phyloP scores from a whole-genome alignment of 192 early-diverging fungal species.

The Coemansia sp. region DNA sequence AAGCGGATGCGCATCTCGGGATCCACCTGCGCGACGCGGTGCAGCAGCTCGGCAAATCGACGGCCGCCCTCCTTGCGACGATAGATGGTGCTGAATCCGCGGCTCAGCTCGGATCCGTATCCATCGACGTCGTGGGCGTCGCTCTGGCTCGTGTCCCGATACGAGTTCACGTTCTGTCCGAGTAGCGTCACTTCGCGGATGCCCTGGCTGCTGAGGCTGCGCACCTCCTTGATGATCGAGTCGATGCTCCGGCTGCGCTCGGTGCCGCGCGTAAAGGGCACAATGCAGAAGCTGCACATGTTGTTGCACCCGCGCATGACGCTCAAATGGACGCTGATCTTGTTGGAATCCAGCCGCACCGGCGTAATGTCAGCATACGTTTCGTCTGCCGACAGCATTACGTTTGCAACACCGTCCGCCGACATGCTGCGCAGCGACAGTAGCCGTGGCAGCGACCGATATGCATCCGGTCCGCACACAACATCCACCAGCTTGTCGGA shows the following conservation, averaged over 20 bases:
- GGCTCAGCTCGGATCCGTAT: constrained; percentile 52
- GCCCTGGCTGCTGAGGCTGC: constrained; percentile 63
- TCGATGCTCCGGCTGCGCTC: constrained; percentile 72
- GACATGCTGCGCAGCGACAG: constrained; percentile 65
- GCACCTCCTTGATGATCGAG: constrained; percentile 67
- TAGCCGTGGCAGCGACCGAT: constrained; percentile 72
- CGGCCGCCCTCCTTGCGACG: constrained; percentile 72
- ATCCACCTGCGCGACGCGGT: constrained; percentile 64
- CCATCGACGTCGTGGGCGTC: constrained; percentile 47
- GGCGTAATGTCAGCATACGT: constrained; percentile 80
- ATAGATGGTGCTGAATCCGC: constrained; percentile 78
- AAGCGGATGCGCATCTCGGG: constrained; percentile 80
- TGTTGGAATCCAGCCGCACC: constrained; percentile 63
- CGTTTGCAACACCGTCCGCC: constrained; percentile 72
- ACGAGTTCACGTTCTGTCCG: constrained; percentile 84
- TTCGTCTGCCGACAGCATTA: constrained; percentile 79
- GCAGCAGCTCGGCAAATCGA: constrained; percentile 73
- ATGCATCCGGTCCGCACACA: constrained; percentile 77
- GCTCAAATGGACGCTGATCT: constrained; percentile 69
- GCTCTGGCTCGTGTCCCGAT: constrained; percentile 67
- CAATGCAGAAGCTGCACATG: constrained; percentile 81
- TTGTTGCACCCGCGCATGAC: constrained; percentile 84
- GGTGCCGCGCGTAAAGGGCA: constrained; percentile 74
- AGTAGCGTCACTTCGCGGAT: constrained; percentile 67
- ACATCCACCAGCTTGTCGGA: constrained; percentile 70